Evolutionary conservation across 192 early-diverging fungal species (phyloP).

Genomic region (Backusella luteola): DNA sequence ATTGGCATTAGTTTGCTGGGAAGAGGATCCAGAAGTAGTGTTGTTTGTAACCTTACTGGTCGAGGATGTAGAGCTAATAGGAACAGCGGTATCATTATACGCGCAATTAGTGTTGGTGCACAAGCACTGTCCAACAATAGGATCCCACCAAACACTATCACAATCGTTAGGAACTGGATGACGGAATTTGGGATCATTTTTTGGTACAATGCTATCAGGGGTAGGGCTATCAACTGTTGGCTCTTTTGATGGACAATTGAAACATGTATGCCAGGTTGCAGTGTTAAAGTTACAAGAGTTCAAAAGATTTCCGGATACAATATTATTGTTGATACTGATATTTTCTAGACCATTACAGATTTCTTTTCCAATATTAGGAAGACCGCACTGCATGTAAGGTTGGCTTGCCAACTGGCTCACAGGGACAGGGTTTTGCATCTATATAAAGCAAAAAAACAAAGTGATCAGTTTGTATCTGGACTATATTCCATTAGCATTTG

Average conservation of each 20-base stretch:
- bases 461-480: background rate
- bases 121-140: slow-evolving; percentile 57
- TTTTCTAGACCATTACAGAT: slow-evolving; percentile 74
- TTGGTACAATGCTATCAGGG: slow-evolving; percentile 31
- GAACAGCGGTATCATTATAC: slow-evolving; percentile 48
- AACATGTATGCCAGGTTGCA: slow-evolving; percentile 54
- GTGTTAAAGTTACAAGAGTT: slow-evolving; percentile 50
- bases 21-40: background rate
- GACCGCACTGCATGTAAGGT: slow-evolving; percentile 62
- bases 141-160: slow-evolving; percentile 71
- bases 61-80: background rate
- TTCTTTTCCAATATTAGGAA: slow-evolving; percentile 55
- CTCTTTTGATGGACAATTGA: slow-evolving; percentile 45
- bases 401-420: slow-evolving; percentile 60
- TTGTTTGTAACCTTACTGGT: slow-evolving; percentile 6
- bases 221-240: slow-evolving; percentile 44
- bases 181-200: slow-evolving; percentile 35
- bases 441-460: background rate
- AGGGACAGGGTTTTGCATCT: slow-evolving; percentile 77
- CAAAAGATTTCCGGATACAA: slow-evolving; percentile 33
- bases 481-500: background rate
- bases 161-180: slow-evolving; percentile 57
- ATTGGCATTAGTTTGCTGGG: background rate
- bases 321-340: slow-evolving; percentile 28
- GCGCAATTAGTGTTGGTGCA: slow-evolving; percentile 56